Evolutionary conservation across 2,329 filamentous ascomycete species (phyloP).

Genomic region (Plectosphaerella sp.): DNA sequence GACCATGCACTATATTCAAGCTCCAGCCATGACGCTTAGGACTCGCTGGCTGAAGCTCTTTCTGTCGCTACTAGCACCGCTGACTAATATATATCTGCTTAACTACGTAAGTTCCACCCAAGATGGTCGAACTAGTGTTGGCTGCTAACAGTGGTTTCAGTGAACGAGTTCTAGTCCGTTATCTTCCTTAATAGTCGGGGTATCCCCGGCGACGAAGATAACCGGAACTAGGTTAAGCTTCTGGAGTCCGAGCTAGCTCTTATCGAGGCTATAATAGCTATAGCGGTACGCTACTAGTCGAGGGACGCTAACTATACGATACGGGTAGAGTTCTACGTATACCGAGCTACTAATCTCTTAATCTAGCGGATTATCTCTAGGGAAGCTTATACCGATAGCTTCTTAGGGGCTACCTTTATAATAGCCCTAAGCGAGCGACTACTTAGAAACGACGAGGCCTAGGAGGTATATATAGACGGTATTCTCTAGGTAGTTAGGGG

Average conservation of each 20-base stretch:
- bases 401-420: background rate
- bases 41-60: background rate
- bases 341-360: background rate
- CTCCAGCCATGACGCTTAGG: background rate
- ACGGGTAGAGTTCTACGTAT: background rate
- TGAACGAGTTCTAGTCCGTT: background rate
- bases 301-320: background rate
- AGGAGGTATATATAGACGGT: slow-evolving; percentile 4
- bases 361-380: background rate
- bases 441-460: slow-evolving; percentile 1
- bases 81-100: background rate
- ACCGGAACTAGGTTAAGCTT: slow-evolving; percentile 10
- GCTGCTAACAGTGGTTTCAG: background rate
- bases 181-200: background rate
- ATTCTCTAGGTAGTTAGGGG: background rate
- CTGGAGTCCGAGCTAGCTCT: slow-evolving; percentile 17
- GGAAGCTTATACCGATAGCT: slow-evolving; percentile 1
- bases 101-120: background rate
- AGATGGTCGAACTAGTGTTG: background rate
- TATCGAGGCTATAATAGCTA: slow-evolving; percentile 15
- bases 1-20: background rate
- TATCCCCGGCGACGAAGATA: background rate
- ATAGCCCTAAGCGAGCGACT: slow-evolving; percentile 6
- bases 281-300: slow-evolving; percentile 8
- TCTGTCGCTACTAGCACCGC: background rate